phyloP scores from a whole-genome alignment of 2,329 filamentous ascomycete species.

The Ceratocystis alfenasii region DNA sequence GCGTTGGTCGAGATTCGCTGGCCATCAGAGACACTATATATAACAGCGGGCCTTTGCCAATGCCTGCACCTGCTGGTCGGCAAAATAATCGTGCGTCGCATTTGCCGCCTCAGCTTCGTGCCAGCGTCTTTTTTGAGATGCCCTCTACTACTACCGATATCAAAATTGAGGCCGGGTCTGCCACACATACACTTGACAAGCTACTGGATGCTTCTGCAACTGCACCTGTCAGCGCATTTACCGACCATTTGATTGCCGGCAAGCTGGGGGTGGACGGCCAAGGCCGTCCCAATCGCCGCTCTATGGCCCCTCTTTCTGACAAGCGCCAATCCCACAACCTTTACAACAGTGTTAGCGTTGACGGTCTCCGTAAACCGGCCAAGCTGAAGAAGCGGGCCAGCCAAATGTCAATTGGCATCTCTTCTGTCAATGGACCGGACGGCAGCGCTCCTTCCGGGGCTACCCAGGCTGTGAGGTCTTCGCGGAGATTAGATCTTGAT shows the following conservation, averaged over 20 bases:
- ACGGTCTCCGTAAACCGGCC: constrained; percentile 18
- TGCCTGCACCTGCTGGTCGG: constrained; percentile 14
- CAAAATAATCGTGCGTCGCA: constrained; percentile 23
- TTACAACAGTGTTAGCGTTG: constrained; percentile 13
- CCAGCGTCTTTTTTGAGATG: constrained; percentile 80
- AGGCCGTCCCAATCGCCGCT: constrained; percentile 36
- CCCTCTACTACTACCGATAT: constrained; percentile 43
- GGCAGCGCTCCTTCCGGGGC: background rate
- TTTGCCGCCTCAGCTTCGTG: constrained; percentile 73
- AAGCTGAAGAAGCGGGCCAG: constrained; percentile 18
- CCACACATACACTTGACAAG: constrained; percentile 76
- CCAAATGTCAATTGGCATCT: constrained; percentile 18
- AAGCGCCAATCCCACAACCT: constrained; percentile 29
- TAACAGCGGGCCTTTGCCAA: constrained; percentile 4
- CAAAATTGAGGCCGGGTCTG: constrained; percentile 62
- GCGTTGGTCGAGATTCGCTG: background rate
- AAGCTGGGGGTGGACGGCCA: constrained; percentile 65
- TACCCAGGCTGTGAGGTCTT: constrained; percentile 12
- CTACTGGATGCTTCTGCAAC: constrained; percentile 81
- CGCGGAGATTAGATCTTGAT: constrained; percentile 16
- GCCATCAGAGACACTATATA: background rate
- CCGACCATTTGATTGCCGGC: constrained; percentile 73
- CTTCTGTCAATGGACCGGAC: background rate
- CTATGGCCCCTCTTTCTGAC: constrained; percentile 30
- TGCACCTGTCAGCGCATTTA: constrained; percentile 84